Base-by-base conservation (phyloP, 345 rosid species). In the Camelina neglecta region DNA sequence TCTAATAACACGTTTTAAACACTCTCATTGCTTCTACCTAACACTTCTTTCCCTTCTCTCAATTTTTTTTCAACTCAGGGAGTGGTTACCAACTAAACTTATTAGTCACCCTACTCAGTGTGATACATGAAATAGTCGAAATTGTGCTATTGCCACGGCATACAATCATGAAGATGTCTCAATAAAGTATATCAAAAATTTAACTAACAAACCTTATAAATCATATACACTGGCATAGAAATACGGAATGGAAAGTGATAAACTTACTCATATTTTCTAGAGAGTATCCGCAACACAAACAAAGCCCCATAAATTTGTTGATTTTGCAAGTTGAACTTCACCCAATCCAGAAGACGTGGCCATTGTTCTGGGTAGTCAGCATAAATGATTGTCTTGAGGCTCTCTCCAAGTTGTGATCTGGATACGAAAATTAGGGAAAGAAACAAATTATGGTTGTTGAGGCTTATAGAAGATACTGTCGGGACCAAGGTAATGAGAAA, bases 341-440 rank as follows among this genome's bases (percentile, higher is more conserved):
- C 88, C 99, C 99, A 96, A 54, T 91, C 97, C 42, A 96, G 89
- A 67, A 96, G 96, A 53, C 69, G 90, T 1, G 98, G 96, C 99
- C 99, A 96, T 83, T 93, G 98, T 84, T 96, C 99, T 0, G 99
- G 99, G 80, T 96, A 96, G 85, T 96, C 99, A 57, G 93, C 87
- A 78, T 90, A 93, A 29, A 96, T 88, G 60, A 96, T 86, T 9
- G 98, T 96, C 85, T 96, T 96, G 45, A 96, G 90, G 84, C 95
- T 88, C 84, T 96, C 99, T 41, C 99, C 99, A 84, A 96, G 77
- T 80, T 96, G 99, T 42, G 89, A 93, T 85, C 99, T 96, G 81
- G 31, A 78, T 60, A 4, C 77, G 5, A 57, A 47, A 39, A 35
- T 53, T 5, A 57, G 53, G 36, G 16, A 26, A 33, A 61, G 18